Evolutionary conservation across 257 asterid genomes (phyloP), one percentile per base, ranked within the genome.

Genomic region (Ilex asprella): DNA sequence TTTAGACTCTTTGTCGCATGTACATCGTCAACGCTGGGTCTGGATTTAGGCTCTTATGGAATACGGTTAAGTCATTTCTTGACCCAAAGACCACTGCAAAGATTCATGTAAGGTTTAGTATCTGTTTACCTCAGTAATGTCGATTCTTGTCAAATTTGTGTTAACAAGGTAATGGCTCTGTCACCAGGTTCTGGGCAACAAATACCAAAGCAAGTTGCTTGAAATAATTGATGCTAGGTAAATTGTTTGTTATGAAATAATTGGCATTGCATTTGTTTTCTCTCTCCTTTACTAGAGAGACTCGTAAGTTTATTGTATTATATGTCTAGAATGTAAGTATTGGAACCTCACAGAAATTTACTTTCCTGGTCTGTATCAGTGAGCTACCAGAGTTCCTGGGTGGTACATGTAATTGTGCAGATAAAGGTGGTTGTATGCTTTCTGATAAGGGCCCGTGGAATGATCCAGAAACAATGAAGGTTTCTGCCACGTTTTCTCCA

Each of bases 361-460:
- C 60, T 51, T 47, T 31, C 69, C 55, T 60, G 61, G 32, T 70
- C 44, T 71, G 69, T 60, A 56, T 44, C 84, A 88, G 99, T 61
- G 96, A 92, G 73, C 83, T 92, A 43, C 99, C 97, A 5, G 96
- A 89, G 52, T 89, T 89, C 81, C 80, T 92, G 82, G 97, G 99
- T 0, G 99, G 97, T 11, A 83, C 88, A 27, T 92, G 99, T 82
- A 82, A 89, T 49, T 92, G 99, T 43, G 86, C 75, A 57, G 97
- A 86, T 16, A 81, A 73, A 66, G 99, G 97, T 3, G 95, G 97
- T 14, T 93, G 99, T 61, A 82, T 89, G 97, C 63, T 70, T 59
- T 86, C 97, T 0, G 99, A 93, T 69, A 93, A 76, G 80, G 99
- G 97, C 12, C 97, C 99, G 30, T 93, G 99, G 99, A 89, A 92